phyloP scores from a whole-genome alignment of 495 filamentous ascomycete species.

The Aspergillus hancockii region DNA sequence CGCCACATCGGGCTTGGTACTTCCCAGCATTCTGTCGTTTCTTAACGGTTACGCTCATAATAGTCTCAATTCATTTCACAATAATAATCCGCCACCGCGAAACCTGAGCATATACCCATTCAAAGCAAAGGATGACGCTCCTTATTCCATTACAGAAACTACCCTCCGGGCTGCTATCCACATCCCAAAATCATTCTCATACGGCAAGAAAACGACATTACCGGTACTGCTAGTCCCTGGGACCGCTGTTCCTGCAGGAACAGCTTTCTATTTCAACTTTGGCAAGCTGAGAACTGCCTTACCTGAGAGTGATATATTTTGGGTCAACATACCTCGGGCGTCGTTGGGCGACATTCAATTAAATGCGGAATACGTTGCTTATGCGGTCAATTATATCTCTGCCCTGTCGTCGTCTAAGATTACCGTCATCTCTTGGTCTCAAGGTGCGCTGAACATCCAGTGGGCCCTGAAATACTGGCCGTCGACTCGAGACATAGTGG shows the following conservation, averaged over 20 bases:
- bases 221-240: conserved; percentile 50
- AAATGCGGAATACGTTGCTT: conserved; percentile 45
- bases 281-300: conserved; percentile 36
- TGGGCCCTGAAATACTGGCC: conserved; percentile 59
- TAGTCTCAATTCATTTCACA: conserved; percentile 17
- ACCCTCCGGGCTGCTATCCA: conserved; percentile 41
- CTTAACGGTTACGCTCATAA: conserved; percentile 18
- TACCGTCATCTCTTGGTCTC: conserved; percentile 49
- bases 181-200: conserved; percentile 43
- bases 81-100: conserved; percentile 12
- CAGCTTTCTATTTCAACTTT: conserved; percentile 43
- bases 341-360: conserved; percentile 42
- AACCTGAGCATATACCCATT: conserved; percentile 26
- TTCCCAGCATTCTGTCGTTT: conserved; percentile 13
- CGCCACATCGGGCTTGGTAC: conserved; percentile 16
- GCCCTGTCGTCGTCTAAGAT: conserved; percentile 33
- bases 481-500: conserved; percentile 32
- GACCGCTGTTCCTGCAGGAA: conserved; percentile 41
- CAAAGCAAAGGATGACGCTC: conserved; percentile 36
- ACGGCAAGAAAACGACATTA: conserved; percentile 30
- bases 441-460: conserved; percentile 48
- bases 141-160: conserved; percentile 42
- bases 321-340: conserved; percentile 49
- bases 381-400: conserved; percentile 48
- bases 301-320: conserved; percentile 43